Conservation (phyloP, 768 basidiomycete species). For the Suillus alpinus region DNA sequence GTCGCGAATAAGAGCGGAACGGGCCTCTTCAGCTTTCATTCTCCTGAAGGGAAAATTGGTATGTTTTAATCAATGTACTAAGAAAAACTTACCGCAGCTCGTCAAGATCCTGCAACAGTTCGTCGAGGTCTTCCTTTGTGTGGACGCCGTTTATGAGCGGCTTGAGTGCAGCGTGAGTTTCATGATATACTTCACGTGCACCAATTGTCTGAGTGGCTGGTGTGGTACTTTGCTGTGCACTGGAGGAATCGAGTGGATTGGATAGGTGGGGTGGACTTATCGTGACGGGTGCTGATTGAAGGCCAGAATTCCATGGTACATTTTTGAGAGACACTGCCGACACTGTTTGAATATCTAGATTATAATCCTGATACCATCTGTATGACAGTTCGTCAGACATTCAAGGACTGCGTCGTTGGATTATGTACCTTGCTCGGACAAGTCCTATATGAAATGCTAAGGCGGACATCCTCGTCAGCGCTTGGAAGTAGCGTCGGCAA, state of each 20-base stretch:
- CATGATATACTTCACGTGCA: conserved; percentile 21
- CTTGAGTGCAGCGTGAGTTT: conserved; percentile 23
- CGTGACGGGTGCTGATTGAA: too few species aligned
- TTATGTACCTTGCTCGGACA: too few species aligned
- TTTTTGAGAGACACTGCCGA: too few species aligned
- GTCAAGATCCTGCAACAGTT: conserved; percentile 14
- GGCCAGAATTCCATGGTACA: too few species aligned
- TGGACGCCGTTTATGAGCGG: conserved; percentile 20
- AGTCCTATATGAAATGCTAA: too few species aligned
- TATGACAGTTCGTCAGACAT: too few species aligned
- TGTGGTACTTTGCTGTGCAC: neutral
- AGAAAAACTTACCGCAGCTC: conserved; percentile 16
- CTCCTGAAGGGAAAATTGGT: neutral
- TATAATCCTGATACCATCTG: too few species aligned
- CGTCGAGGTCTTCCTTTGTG: conserved; percentile 28
- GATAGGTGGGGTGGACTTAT: neutral
- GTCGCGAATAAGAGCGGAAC: conserved; percentile 14
- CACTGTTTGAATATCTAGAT: too few species aligned
- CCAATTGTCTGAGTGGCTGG: conserved; percentile 23
- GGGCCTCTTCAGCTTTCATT: neutral
- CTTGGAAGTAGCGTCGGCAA: too few species aligned
- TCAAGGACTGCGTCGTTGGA: too few species aligned
- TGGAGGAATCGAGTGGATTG: neutral
- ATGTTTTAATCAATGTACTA: neutral
- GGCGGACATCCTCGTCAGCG: too few species aligned